Evolutionary conservation across 2,329 filamentous ascomycete species (phyloP).

Genomic region (Microdochium bolleyi): DNA sequence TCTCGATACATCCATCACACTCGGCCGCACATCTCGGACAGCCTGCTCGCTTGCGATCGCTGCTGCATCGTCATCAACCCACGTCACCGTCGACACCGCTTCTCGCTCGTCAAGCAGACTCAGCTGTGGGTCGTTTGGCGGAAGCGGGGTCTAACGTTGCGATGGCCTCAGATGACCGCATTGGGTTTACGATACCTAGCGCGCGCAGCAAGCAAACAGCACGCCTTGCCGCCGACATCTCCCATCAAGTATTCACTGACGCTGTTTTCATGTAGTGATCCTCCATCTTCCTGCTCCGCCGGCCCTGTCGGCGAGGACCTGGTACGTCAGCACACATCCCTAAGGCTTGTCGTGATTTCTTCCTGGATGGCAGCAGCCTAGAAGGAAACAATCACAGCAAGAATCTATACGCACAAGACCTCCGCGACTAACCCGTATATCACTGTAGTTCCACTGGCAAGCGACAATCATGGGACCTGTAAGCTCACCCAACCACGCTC

Average conservation of each 20-base stretch:
- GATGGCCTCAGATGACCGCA: neutral
- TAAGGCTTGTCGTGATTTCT: neutral
- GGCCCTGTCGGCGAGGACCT: conserved; percentile 95
- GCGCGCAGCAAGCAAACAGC: neutral
- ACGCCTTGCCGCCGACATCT: neutral
- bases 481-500: conserved; percentile 37
- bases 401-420: too few relatives aligned
- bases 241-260: conserved; percentile 15
- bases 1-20: conserved; percentile 4
- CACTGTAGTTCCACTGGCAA: conserved; percentile 93
- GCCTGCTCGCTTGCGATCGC: conserved; percentile 10
- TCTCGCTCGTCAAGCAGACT: neutral
- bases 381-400: conserved; percentile 17
- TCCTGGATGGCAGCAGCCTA: conserved; percentile 21
- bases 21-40: conserved; percentile 1
- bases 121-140: neutral
- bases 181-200: neutral
- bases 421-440: conserved; percentile 19
- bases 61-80: neutral
- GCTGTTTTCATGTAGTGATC: conserved; percentile 58
- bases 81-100: neutral
- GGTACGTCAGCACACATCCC: conserved; percentile 47
- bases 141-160: neutral
- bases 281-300: conserved; percentile 96
- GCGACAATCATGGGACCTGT: conserved; percentile 99